Evolutionary conservation across 768 basidiomycete species (phyloP).

Genomic region (Pleurotus sapidus): DNA sequence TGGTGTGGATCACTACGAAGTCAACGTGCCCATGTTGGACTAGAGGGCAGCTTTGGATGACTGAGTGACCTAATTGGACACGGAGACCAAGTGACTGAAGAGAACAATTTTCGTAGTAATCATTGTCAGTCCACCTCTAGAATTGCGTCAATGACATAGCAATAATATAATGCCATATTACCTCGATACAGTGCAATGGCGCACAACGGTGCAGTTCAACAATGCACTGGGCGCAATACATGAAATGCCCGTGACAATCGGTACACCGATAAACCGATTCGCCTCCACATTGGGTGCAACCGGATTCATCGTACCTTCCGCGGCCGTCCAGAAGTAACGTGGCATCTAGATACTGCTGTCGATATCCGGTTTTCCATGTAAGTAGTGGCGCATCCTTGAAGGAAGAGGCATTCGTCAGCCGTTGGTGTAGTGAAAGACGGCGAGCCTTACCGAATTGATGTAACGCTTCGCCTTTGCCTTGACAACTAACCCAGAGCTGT

Average conservation of each 20-base stretch:
- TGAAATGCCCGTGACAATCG: slow-evolving; percentile 11
- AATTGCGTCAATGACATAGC: background rate
- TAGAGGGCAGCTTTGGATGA: slow-evolving; percentile 10
- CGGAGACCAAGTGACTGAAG: no score
- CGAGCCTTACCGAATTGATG: slow-evolving; percentile 12
- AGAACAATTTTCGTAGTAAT: no score
- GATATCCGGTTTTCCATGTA: background rate
- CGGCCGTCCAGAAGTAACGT: slow-evolving; percentile 13
- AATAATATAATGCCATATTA: slow-evolving; percentile 3
- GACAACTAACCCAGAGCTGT: background rate
- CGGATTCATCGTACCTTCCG: slow-evolving; percentile 6
- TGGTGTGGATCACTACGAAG: no score
- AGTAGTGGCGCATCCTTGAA: slow-evolving; percentile 14
- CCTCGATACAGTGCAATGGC: slow-evolving; percentile 15
- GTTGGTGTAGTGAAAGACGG: background rate
- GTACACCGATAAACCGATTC: slow-evolving; percentile 7
- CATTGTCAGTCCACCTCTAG: background rate
- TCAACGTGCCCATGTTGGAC: background rate
- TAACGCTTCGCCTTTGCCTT: slow-evolving; percentile 11
- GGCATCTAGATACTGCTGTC: slow-evolving; percentile 12
- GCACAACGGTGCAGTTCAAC: background rate
- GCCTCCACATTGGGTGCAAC: slow-evolving; percentile 1
- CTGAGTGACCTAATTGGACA: slow-evolving; percentile 15
- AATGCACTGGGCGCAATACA: background rate
- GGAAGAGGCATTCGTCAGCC: background rate